Percentiles rank a stretch among this genome's conserved stretches.
Evolutionary conservation across 495 filamentous ascomycete genomes (phyloP).

Genomic region (Hypoxylon trugodes): DNA sequence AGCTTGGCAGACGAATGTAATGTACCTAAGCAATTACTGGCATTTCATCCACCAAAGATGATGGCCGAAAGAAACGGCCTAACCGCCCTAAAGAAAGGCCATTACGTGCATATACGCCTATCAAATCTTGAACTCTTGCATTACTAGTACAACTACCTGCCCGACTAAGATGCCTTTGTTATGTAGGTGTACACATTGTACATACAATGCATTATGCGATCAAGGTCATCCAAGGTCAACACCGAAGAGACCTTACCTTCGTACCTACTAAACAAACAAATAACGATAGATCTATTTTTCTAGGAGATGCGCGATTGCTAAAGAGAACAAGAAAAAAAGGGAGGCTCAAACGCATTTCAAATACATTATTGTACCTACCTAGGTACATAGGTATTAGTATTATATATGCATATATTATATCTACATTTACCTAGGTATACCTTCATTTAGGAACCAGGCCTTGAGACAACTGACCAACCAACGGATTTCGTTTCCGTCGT

Average conservation of each 20-base stretch:
- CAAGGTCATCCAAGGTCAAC: conserved; percentile 28
- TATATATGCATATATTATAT: too few species aligned
- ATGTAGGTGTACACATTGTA: neutral
- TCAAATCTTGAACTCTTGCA: conserved; percentile 35
- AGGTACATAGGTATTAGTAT: too few species aligned
- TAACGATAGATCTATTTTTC: conserved; percentile 12
- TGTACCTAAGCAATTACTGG: conserved; percentile 25
- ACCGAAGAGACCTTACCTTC: conserved; percentile 15
- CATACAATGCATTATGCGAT: conserved; percentile 41
- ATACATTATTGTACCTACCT: too few species aligned
- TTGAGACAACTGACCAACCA: conserved; percentile 10
- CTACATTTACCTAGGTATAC: too few species aligned
- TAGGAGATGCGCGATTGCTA: conserved; percentile 8
- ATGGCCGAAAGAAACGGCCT: conserved; percentile 29
- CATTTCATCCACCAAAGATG: conserved; percentile 12
- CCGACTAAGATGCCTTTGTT: too few species aligned
- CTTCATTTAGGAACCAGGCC: neutral
- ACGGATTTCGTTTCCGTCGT: too few species aligned
- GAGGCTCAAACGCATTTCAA: conserved; percentile 20
- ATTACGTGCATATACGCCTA: conserved; percentile 42
- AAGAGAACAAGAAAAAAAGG: conserved; percentile 14
- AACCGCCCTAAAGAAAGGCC: conserved; percentile 30
- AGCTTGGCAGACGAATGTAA: conserved; percentile 18
- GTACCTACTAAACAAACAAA: conserved; percentile 40
- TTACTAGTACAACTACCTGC: too few species aligned